phyloP scores from a whole-genome alignment of 306 rosid species.

The Hippophae gyantsensis region DNA sequence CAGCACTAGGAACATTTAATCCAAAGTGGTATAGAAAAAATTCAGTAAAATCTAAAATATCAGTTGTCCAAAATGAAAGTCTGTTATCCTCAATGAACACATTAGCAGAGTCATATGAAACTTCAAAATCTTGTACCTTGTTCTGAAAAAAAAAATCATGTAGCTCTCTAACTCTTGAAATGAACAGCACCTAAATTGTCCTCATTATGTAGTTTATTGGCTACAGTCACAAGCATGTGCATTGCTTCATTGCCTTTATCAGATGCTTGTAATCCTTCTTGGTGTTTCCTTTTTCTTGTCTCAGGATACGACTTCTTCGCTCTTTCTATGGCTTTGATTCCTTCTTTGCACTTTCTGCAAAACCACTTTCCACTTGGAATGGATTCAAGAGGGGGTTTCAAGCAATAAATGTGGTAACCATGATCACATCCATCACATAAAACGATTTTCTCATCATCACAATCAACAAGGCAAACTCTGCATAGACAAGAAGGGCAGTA shows the following conservation, averaged over 20 bases:
- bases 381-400: slow-evolving; percentile 48
- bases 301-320: slow-evolving; percentile 34
- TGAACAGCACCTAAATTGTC: slow-evolving; percentile 36
- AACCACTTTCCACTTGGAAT: slow-evolving; percentile 80
- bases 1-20: not conserved
- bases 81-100: too few species aligned
- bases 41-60: too few species aligned
- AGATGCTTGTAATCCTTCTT: too few species aligned
- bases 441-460: slow-evolving; percentile 57
- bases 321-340: slow-evolving; percentile 43
- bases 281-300: slow-evolving; percentile 23
- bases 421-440: slow-evolving; percentile 93
- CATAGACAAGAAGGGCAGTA: slow-evolving; percentile 94
- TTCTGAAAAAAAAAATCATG: too few species aligned
- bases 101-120: too few species aligned
- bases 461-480: slow-evolving; percentile 55
- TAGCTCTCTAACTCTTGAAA: slow-evolving; percentile 1
- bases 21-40: too few species aligned
- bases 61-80: too few species aligned
- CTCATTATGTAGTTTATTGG: slow-evolving; percentile 33
- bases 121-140: too few species aligned
- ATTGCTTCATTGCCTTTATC: slow-evolving; percentile 23
- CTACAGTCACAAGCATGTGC: slow-evolving; percentile 19
- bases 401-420: slow-evolving; percentile 78
- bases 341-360: slow-evolving; percentile 60